Conservation (phyloP, 1,284 basidiomycete genomes). For the Rhodotorula sp. region DNA sequence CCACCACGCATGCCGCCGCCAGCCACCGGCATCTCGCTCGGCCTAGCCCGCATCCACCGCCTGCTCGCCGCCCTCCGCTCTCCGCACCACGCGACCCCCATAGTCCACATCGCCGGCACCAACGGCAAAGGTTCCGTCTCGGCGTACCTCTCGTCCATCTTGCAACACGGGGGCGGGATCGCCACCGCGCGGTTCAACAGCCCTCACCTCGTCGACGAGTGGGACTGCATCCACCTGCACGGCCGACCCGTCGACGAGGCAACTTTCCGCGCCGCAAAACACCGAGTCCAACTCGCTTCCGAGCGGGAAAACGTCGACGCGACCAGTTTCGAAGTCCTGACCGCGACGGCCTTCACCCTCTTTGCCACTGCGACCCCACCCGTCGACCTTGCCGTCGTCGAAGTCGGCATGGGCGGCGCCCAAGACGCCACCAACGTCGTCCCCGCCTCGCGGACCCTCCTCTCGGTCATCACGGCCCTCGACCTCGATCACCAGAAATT, state of each 20-base stretch:
- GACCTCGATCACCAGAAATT: slow-evolving; percentile 91
- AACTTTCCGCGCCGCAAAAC: slow-evolving; percentile 59
- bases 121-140: slow-evolving; percentile 97
- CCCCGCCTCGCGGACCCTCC: slow-evolving; percentile 64
- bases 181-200: slow-evolving; percentile 84
- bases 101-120: slow-evolving; percentile 90
- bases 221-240: slow-evolving; percentile 74
- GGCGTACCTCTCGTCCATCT: slow-evolving; percentile 73
- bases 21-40: slow-evolving; percentile 63
- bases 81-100: slow-evolving; percentile 69
- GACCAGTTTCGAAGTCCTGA: slow-evolving; percentile 79
- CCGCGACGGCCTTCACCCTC: slow-evolving; percentile 68
- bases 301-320: slow-evolving; percentile 51
- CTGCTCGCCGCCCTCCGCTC: slow-evolving; percentile 59
- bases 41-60: slow-evolving; percentile 65
- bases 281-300: slow-evolving; percentile 54
- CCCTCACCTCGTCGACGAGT: slow-evolving; percentile 78
- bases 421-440: slow-evolving; percentile 93
- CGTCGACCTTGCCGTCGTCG: slow-evolving; percentile 80
- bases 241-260: slow-evolving; percentile 46
- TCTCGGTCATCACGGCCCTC: slow-evolving; percentile 78
- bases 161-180: slow-evolving; percentile 57
- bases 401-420: slow-evolving; percentile 92
- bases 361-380: slow-evolving; percentile 60
- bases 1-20: slow-evolving; percentile 5